Evolutionary conservation across 1,139 yeast genomes (phyloP).

Genomic region (Meyerozyma smithsonii): DNA sequence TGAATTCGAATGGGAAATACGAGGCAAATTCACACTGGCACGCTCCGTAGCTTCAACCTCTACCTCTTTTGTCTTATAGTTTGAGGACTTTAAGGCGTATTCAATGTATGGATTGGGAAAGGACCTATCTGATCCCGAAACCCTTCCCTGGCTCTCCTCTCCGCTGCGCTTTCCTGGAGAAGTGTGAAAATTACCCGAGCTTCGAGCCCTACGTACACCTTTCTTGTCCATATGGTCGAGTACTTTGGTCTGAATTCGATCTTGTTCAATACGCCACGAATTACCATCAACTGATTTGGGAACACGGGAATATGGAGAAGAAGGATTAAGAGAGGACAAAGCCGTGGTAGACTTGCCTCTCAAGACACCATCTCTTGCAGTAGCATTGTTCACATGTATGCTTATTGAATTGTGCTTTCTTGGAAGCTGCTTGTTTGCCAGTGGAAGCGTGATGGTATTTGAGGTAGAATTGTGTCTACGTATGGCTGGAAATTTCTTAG

Average conservation of each 20-base stretch:
- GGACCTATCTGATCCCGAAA: not conserved
- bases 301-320: conserved; percentile 6
- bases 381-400: conserved; percentile 17
- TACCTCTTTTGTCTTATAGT: not conserved
- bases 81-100: not conserved
- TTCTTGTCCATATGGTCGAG: not conserved
- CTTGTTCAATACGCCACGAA: not conserved
- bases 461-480: conserved; percentile 18
- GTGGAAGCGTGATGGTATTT: conserved; percentile 7
- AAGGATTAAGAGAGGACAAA: conserved; percentile 16
- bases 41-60: conserved; percentile 4
- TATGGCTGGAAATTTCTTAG: conserved; percentile 7
- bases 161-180: not conserved
- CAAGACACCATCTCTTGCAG: conserved; percentile 9
- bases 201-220: conserved; percentile 29
- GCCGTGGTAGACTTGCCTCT: conserved; percentile 30
- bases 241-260: conserved; percentile 3
- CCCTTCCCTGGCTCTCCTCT: not conserved
- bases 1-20: conserved; percentile 25
- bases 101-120: conserved; percentile 1
- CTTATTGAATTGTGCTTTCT: conserved; percentile 23
- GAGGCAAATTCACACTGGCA: conserved; percentile 34
- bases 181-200: conserved; percentile 29
- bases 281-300: conserved; percentile 3
- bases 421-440: conserved; percentile 9